phyloP scores from a whole-genome alignment of 352 stramenopile genomes.

The Aphanomyces euteiches region DNA sequence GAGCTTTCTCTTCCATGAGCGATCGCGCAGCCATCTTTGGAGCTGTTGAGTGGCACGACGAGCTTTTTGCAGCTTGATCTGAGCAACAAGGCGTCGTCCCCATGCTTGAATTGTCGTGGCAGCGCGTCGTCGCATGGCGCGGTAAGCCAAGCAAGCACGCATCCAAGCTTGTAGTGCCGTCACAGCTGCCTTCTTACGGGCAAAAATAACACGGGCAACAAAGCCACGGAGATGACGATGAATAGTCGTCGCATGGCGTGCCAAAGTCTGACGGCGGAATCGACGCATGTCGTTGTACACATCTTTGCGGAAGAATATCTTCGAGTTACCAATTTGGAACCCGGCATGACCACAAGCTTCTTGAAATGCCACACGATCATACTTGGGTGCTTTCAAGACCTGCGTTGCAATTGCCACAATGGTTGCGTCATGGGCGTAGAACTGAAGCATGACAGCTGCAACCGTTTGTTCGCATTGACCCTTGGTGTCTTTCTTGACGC shows the following conservation, averaged over 20 bases:
- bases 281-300: slow-evolving; percentile 53
- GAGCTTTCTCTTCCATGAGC: background rate
- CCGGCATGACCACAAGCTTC: slow-evolving; percentile 20
- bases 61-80: too few relatives aligned
- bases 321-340: slow-evolving; percentile 56
- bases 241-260: slow-evolving; percentile 39
- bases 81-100: background rate
- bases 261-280: slow-evolving; percentile 45
- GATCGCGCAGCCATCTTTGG: background rate
- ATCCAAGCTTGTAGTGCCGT: background rate
- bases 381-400: background rate
- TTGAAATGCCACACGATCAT: background rate
- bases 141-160: background rate
- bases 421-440: slow-evolving; percentile 2
- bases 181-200: background rate
- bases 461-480: background rate
- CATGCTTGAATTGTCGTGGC: background rate
- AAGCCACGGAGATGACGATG: slow-evolving; percentile 52
- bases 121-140: background rate
- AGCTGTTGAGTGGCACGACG: background rate
- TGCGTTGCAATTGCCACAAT: background rate
- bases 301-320: slow-evolving; percentile 62
- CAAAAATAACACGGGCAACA: background rate
- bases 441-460: slow-evolving; percentile 5
- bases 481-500: slow-evolving; percentile 20